Percentiles rank a stretch among this genome's conserved stretches.
Conservation (phyloP, 2,329 filamentous ascomycete genomes). For the Phialophora macrospora region DNA sequence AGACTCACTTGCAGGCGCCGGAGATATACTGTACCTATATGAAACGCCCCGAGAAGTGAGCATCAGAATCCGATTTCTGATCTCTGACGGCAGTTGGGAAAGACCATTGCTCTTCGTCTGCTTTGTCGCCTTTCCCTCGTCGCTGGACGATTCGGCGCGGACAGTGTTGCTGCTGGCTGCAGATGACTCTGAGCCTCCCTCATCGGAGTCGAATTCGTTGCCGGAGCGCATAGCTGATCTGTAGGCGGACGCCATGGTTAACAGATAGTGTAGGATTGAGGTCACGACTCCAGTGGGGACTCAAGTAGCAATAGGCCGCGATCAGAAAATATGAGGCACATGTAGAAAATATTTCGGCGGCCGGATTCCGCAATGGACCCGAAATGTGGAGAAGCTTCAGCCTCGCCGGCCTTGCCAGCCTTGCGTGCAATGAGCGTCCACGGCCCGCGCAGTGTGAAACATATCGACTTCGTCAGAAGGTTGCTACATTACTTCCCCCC, state of each 20-base stretch:
- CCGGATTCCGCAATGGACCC: neutral
- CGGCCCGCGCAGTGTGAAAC: no score
- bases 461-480: neutral
- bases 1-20: neutral
- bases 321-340: neutral
- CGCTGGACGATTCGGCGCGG: constrained; percentile 26
- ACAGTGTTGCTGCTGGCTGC: constrained; percentile 50
- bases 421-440: neutral
- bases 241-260: constrained; percentile 61
- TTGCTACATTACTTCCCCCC: neutral
- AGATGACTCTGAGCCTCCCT: constrained; percentile 40
- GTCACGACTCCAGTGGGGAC: neutral
- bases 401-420: neutral
- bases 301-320: neutral
- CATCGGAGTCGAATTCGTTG: constrained; percentile 37
- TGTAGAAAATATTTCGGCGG: neutral
- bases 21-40: constrained; percentile 63
- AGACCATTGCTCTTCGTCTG: constrained; percentile 50
- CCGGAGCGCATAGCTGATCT: constrained; percentile 51
- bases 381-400: neutral
- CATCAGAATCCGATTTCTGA: constrained; percentile 73
- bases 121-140: constrained; percentile 62
- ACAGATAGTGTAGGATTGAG: neutral
- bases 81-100: constrained; percentile 38
- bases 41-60: constrained; percentile 92